Base-by-base conservation (phyloP, 208 protist species). In the Crithidia thermophila region DNA sequence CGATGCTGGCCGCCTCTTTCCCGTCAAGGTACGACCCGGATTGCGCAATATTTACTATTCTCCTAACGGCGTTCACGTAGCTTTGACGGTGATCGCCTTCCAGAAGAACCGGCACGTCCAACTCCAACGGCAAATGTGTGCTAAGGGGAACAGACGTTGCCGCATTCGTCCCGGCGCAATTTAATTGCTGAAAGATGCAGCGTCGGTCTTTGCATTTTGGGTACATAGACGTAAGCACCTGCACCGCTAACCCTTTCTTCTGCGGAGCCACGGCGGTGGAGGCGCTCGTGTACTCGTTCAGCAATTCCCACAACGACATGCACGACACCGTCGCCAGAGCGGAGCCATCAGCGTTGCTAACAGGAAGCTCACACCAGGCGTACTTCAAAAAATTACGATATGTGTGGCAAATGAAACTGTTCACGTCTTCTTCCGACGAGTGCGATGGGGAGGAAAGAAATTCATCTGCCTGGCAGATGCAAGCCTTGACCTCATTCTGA, bases 301-400 rank as follows among this genome's bases (percentile, higher is more conserved):
- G 59, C 56, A 88, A 50, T 39, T 95, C 90, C 90, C 90, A 95
- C 4, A 95, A 13, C 14, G 87, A 78, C 77, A 95, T 86, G 49
- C 90, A 95, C 2, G 84, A 74, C 1, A 88, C 86, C 9, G 87
- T 93, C 0, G 82, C 87, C 9, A 93, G 53, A 23, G 83, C 80
- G 50, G 81, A 67, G 13, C 87, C 86, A 40, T 91, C 79, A 21
- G 58, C 45, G 16, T 72, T 76, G 14, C 39, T 72, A 21, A 85
- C 43, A 4, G 77, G 72, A 45, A 84, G 69, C 27, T 85, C 72
- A 58, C 70, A 50, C 78, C 85, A 85, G 23, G 62, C 52, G 43
- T 39, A 21, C 46, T 53, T 33, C 10, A 75, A 23, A 42, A 81
- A 68, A 1, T 13, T 28, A n/a, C 55, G 30, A 57, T 72, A 77